A percentile compares a stretch with the other conserved stretches of the same genome.
Evolutionary conservation across 2,329 filamentous ascomycete species (phyloP).

Genomic region (Arachnomyces sp.): DNA sequence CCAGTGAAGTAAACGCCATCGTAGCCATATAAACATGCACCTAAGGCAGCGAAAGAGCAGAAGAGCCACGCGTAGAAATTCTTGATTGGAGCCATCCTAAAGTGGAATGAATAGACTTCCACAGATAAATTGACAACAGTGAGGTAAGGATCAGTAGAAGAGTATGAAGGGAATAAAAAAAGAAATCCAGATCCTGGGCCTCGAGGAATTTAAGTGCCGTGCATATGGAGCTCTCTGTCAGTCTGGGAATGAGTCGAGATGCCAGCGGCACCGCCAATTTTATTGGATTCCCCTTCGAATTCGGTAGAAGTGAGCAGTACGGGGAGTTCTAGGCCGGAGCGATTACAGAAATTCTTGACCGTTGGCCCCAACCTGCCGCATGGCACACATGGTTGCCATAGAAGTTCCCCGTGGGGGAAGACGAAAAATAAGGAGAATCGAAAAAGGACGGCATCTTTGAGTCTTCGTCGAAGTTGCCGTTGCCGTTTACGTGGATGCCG

Average conservation of each 20-base stretch:
- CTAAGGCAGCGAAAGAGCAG: slow-evolving; percentile 30
- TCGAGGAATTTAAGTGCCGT: neutral
- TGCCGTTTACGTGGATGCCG: no score
- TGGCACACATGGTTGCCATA: no score
- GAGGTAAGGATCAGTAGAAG: neutral
- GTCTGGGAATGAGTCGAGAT: neutral
- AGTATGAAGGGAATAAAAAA: neutral
- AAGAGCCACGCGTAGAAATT: slow-evolving; percentile 28
- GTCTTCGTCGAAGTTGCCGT: no score
- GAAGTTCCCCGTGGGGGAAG: no score
- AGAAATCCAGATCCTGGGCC: neutral
- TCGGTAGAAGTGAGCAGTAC: neutral
- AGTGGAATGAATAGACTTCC: neutral
- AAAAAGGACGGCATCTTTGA: no score
- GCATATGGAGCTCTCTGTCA: neutral
- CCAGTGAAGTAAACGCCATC: slow-evolving; percentile 33
- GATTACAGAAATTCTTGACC: no score
- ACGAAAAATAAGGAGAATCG: no score
- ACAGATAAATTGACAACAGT: neutral
- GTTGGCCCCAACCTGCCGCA: no score
- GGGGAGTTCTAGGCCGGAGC: no score
- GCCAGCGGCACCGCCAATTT: neutral
- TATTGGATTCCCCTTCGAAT: neutral
- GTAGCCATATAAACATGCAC: slow-evolving; percentile 33
- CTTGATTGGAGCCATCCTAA: slow-evolving; percentile 14